Percentiles rank a stretch among this genome's conserved stretches.
Conservation (phyloP, 495 filamentous ascomycete genomes). For the Talaromyces proteolyticus region DNA sequence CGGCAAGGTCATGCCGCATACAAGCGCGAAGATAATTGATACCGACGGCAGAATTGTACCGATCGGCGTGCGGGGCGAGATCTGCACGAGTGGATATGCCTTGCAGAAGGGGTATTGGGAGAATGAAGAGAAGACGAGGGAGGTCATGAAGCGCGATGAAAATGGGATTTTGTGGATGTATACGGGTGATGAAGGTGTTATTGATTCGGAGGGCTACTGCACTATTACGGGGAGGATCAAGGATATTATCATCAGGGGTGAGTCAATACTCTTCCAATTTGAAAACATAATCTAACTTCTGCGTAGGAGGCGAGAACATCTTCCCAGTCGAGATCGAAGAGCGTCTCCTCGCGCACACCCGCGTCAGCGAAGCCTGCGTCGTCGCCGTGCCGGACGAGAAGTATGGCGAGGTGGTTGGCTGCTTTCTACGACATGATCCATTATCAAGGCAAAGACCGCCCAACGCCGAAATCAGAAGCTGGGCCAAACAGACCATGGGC, state of each 20-base stretch:
- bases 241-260: constrained; percentile 74
- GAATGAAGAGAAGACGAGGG: neutral
- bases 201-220: constrained; percentile 39
- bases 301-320: constrained; percentile 24
- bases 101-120: neutral
- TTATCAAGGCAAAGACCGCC: too few relatives aligned
- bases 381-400: constrained; percentile 44
- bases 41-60: neutral
- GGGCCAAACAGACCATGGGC: constrained; percentile 45
- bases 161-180: constrained; percentile 13
- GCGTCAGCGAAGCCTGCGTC: constrained; percentile 14
- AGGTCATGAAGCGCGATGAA: neutral
- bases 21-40: neutral
- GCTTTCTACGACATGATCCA: constrained; percentile 52
- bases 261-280: too few relatives aligned
- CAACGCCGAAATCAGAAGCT: constrained; percentile 11
- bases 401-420: constrained; percentile 70
- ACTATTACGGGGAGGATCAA: constrained; percentile 71
- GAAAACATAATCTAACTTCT: too few relatives aligned
- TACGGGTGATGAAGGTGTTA: constrained; percentile 17
- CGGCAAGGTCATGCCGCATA: neutral
- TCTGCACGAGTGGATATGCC: neutral
- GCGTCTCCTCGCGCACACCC: constrained; percentile 10
- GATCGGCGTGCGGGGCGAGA: neutral
- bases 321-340: constrained; percentile 21